Evolutionary conservation across 192 early-diverging fungal species (phyloP).

Genomic region (Linnemannia hyalina): DNA sequence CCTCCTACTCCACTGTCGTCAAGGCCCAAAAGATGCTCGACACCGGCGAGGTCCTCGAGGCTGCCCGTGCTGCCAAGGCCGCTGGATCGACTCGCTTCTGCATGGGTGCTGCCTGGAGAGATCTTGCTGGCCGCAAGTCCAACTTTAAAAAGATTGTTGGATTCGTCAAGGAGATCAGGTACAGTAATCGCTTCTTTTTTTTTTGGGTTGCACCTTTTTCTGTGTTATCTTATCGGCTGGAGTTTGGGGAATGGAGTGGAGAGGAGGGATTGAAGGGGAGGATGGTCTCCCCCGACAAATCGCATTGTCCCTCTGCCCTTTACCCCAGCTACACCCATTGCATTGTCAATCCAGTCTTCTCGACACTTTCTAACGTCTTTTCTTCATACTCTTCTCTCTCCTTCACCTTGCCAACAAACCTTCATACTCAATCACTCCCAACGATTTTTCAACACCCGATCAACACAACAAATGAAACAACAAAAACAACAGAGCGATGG

Average conservation of each 20-base stretch:
- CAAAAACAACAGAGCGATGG: conserved; percentile 70
- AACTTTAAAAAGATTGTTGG: conserved; percentile 85
- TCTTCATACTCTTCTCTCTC: not conserved
- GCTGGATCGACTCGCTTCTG: conserved; percentile 86
- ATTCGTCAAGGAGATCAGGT: conserved; percentile 84
- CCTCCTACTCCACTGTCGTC: conserved; percentile 76
- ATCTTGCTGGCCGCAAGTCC: conserved; percentile 81
- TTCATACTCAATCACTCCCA: not conserved
- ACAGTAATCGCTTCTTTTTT: conserved; percentile 14
- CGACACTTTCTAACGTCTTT: not conserved
- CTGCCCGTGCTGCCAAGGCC: conserved; percentile 80
- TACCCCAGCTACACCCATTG: not conserved
- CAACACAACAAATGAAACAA: conserved; percentile 6
- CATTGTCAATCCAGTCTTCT: not conserved
- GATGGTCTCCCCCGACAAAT: not conserved
- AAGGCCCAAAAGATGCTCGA: conserved; percentile 79
- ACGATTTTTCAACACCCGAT: not conserved
- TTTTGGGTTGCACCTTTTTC: not conserved
- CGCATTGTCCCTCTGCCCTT: not conserved
- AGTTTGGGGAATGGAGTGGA: too few species aligned
- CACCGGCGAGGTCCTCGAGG: conserved; percentile 75
- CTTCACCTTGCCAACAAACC: not conserved
- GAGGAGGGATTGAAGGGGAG: too few species aligned
- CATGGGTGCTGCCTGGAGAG: conserved; percentile 91
- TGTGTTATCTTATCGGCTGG: not conserved